These are phyloP conservation scores for Linnemannia elongata DNA, from an alignment of 192 early-diverging fungal species.

Conservation along the genomic window DNA sequence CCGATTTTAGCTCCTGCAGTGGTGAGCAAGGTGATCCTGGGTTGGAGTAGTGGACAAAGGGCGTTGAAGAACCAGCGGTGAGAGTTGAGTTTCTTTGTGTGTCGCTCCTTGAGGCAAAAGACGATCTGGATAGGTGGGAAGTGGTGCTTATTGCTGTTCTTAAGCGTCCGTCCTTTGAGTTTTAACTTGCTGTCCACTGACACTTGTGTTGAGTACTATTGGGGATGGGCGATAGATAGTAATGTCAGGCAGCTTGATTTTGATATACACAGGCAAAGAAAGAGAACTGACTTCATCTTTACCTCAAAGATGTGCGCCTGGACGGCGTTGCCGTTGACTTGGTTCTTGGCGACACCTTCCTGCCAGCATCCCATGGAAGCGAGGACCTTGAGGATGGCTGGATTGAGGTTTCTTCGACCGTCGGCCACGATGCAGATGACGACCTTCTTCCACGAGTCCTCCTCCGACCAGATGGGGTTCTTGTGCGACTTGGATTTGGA, in stretches of 20 bases:
- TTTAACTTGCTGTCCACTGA: slow-evolving; percentile 49
- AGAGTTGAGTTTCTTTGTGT: slow-evolving; percentile 57
- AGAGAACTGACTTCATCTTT: background rate
- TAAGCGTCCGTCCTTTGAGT: slow-evolving; percentile 45
- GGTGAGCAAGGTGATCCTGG: slow-evolving; percentile 41
- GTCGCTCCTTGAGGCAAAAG: slow-evolving; percentile 54
- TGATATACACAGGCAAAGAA: background rate
- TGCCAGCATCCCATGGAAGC: slow-evolving; percentile 56
- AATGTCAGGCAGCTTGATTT: background rate
- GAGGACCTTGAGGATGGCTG: slow-evolving; percentile 33
- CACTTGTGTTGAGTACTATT: slow-evolving; percentile 48
- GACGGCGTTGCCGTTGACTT: slow-evolving; percentile 49
- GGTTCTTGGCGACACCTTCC: slow-evolving; percentile 55
- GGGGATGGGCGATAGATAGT: no score
- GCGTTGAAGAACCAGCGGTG: slow-evolving; percentile 57
- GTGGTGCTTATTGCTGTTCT: slow-evolving; percentile 50
- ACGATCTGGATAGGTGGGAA: slow-evolving; percentile 53
- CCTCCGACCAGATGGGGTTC: slow-evolving; percentile 44
- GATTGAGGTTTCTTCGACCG: slow-evolving; percentile 39
- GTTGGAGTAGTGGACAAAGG: slow-evolving; percentile 40
- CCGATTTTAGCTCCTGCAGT: slow-evolving; percentile 54
- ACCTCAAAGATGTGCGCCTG: slow-evolving; percentile 55
- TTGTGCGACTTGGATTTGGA: slow-evolving; percentile 38
- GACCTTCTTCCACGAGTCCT: slow-evolving; percentile 53
- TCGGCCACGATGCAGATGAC: slow-evolving; percentile 55